Base-by-base conservation (phyloP, 208 protist species). In the Trypanosoma brucei region DNA sequence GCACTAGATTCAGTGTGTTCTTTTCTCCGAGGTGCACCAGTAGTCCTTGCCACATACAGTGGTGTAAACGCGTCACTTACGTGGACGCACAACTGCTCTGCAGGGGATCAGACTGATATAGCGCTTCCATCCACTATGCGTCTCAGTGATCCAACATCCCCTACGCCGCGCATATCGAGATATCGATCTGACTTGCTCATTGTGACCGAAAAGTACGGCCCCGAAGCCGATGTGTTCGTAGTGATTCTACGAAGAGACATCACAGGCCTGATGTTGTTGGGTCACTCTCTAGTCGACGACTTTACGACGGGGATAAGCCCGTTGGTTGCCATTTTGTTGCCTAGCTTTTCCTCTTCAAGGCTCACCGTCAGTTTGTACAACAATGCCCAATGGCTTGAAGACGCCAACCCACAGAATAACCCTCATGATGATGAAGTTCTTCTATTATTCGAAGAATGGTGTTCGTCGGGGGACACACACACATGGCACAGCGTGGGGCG, bases 201-300 rank as follows among this genome's bases (percentile, higher is more conserved):
- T 48, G 46, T 60, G 33, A 58, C 46, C 38, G 56, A 54, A n/a
- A 53, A 0, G 13, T 51, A 36, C 37, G 39, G 11, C 33, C 14
- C 33, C 51, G 30, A 5, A 14, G 30, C 52, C 48, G 60, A 63
- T 59, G 34, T 57, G 2, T 39, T 73, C 56, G 46, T 31, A 2
- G 68, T 82, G 11, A 50, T 78, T 49, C 35, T 84, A 37, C 59
- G 69, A 45, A 90, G 83, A 56, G 52, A 79, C 1, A 62, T 67
- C 9, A 22, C 86, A 4, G 79, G 81, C 34, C 76, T 68, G 51
- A 46, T 64, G 6, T 40, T 88, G 51, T 38, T 91, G 35, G 67
- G 60, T 59, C 73, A 76, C 52, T 52, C 59, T 37, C n/a, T 8
- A n/a, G 31, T 5, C 8, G 11, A 8, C 50, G n/a, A 6, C 31